Base-by-base conservation (phyloP, 805 yeast species). In the Hanseniaspora pseudoguilliermondii region DNA sequence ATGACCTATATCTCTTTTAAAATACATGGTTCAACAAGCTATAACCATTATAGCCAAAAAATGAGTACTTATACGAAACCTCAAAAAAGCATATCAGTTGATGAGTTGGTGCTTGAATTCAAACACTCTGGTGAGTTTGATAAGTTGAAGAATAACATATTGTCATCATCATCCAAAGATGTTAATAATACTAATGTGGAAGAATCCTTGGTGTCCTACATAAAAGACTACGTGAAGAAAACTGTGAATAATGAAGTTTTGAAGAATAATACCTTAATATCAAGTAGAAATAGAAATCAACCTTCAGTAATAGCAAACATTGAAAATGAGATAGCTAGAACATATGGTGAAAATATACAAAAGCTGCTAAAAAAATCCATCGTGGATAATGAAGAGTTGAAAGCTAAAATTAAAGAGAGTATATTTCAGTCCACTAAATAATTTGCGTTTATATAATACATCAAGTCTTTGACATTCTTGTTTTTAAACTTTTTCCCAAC, bases 401-500 rank as follows among this genome's bases (percentile, higher is more conserved):
- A 48, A 47, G 59, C 59, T 2, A 60, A 57, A 42, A 60, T 63
- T 20, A 62, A 57, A 50, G 47, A 59, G 23, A 60, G 57, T 41
- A 49, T 62, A 13, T 41, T 49, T 27, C 40, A 54, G 13, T 21
- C 56, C 18, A 43, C 57, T 25, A 54, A 43, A 49, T 57, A 42
- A 13, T 41, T 36, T 2, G 46, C 36, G 35, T 38, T 52, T 44
- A 67, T 47, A 52, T 67, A 68, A 54, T 62, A 65, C n/a, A 64
- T 48, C 58, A 80, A 62, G 64, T 82, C 85, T 58, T 79, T 84
- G 39, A 86, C 87, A 35, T 79, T 77, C 61, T 84, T 93, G 57
- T 82, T 78, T 70, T 90, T 90, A 73, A 88, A 88, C 71, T 90
- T 88, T 62, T 85, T 79, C 25, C 83, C 86, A 0, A 95, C 81